These are phyloP conservation scores for Dunaliella primolecta DNA, from an alignment of 139 green algal genomes.

Conservation along the genomic window DNA sequence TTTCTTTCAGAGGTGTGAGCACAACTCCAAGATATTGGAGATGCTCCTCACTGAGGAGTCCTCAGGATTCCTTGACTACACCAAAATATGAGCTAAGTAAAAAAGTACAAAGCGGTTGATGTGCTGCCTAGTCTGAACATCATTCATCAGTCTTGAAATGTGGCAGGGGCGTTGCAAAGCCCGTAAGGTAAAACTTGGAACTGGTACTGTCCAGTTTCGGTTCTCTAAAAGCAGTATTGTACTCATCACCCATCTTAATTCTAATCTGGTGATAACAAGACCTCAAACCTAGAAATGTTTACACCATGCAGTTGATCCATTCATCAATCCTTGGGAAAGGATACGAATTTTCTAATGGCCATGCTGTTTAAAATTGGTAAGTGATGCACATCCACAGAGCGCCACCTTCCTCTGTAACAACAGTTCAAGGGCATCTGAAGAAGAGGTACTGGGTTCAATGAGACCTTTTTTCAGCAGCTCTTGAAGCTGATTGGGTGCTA, in stretches of 20 bases:
- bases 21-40: too few species aligned
- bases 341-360: conserved; percentile 27
- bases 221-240: conserved; percentile 31
- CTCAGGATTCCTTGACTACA: too few species aligned
- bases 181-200: conserved; percentile 43
- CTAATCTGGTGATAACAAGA: conserved; percentile 21
- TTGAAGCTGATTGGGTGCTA: neutral
- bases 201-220: conserved; percentile 36
- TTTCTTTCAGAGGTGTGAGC: too few species aligned
- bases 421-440: neutral
- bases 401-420: neutral
- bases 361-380: neutral
- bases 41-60: too few species aligned
- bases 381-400: neutral
- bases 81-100: too few species aligned
- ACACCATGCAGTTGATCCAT: conserved; percentile 33
- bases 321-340: conserved; percentile 46
- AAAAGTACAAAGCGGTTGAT: too few species aligned
- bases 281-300: conserved; percentile 28
- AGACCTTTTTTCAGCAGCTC: neutral
- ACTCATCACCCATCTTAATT: neutral
- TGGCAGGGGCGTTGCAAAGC: conserved; percentile 51
- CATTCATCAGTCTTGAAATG: too few species aligned
- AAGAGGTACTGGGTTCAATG: neutral
- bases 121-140: too few species aligned